A percentile compares a stretch with the other conserved stretches of the same genome.
These are phyloP conservation scores for Xylaria acuta DNA, from an alignment of 495 filamentous ascomycete species.

Conservation along the genomic window DNA sequence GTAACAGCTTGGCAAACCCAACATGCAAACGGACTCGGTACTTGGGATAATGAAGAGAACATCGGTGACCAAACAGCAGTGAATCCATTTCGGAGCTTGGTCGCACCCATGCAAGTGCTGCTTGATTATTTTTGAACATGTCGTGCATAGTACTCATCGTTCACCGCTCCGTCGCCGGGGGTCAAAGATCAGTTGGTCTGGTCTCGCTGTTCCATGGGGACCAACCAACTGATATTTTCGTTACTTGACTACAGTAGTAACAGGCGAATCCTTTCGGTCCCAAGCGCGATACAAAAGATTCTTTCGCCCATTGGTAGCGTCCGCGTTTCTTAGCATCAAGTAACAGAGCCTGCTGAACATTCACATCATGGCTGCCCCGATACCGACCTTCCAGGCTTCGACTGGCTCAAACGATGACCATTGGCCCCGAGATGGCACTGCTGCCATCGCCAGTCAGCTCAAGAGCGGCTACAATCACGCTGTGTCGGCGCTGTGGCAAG, in stretches of 20 bases:
- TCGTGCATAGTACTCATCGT: neutral
- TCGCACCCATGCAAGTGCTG: neutral
- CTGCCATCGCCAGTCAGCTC: constrained; percentile 72
- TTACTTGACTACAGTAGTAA: neutral
- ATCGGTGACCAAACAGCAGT: neutral
- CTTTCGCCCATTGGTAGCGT: neutral
- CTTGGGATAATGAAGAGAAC: neutral
- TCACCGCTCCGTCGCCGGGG: neutral
- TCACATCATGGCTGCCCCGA: neutral
- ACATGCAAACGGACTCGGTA: neutral
- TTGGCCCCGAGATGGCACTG: neutral
- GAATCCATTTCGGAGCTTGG: neutral
- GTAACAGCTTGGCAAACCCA: neutral
- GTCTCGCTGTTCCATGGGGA: neutral
- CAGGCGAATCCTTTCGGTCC: neutral
- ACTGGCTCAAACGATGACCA: neutral
- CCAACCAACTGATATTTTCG: neutral
- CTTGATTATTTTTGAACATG: neutral
- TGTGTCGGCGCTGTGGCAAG: constrained; percentile 78
- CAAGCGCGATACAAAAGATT: neutral
- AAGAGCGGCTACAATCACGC: constrained; percentile 85
- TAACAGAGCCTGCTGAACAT: neutral
- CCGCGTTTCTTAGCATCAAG: neutral
- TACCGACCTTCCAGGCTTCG: neutral
- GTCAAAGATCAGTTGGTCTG: neutral